Evolutionary conservation across 306 rosid genomes (phyloP).

Genomic region (Hippophae gyantsensis): DNA sequence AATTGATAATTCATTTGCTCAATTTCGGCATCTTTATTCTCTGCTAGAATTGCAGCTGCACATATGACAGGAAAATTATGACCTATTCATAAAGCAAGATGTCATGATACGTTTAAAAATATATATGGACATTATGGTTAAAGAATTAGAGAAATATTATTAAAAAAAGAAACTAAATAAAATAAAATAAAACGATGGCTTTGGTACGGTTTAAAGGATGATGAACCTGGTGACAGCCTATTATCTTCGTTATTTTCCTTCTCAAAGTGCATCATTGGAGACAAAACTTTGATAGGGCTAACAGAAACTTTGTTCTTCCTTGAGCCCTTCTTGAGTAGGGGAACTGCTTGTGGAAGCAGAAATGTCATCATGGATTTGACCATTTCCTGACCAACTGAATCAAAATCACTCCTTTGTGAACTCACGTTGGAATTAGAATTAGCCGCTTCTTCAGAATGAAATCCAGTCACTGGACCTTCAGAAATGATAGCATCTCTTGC

Average conservation of each 20-base stretch:
- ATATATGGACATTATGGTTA: neutral
- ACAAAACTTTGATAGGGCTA: conserved; percentile 23
- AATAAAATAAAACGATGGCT: conserved; percentile 7
- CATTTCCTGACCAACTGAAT: conserved; percentile 52
- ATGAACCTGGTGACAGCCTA: conserved; percentile 29
- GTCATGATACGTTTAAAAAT: neutral
- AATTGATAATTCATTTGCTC: conserved; percentile 23
- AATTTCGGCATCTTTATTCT: conserved; percentile 24
- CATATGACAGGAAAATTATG: conserved; percentile 11
- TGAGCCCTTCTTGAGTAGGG: conserved; percentile 47
- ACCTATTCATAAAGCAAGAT: conserved; percentile 4
- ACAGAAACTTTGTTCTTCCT: conserved; percentile 26
- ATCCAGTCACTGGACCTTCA: conserved; percentile 26
- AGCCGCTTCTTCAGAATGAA: conserved; percentile 28
- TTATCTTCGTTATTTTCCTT: conserved; percentile 23
- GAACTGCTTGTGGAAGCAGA: conserved; percentile 86
- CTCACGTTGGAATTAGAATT: conserved; percentile 26
- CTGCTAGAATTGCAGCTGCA: conserved; percentile 26
- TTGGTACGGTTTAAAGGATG: conserved; percentile 8
- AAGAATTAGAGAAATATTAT: neutral
- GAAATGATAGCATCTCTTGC: conserved; percentile 20
- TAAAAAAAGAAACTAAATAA: neutral
- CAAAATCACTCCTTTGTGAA: conserved; percentile 36
- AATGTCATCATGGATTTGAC: conserved; percentile 73
- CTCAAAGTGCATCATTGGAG: conserved; percentile 21